Evolutionary conservation across 495 filamentous ascomycete genomes (phyloP), one percentile per base, ranked within the genome.

Genomic region (Penicillium ucsense): DNA sequence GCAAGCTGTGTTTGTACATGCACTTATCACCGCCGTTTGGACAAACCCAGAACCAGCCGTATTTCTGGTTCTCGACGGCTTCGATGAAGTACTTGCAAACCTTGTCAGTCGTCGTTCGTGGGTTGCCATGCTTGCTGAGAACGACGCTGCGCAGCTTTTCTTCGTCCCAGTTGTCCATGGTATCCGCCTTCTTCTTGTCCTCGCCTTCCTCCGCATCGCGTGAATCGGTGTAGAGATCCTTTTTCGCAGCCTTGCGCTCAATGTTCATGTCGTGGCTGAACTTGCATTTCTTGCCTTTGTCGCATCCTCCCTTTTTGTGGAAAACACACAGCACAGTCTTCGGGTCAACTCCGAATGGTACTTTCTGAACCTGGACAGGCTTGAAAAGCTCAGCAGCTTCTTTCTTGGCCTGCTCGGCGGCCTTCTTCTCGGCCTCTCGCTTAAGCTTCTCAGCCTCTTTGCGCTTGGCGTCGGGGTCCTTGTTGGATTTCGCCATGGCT

Each of bases 61-160:
- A 99, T 71, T 96, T 97, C 54, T 85, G 84, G 54, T 97, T 92
- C 70, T 99, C 92, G 45, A 99, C 90, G 3, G 92, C 92, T 49
- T 94, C 88, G 66, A 96, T 92, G 68, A 99, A 99, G 74, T 73
- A 94, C 70, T 97, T 99, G 85, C 92, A 99, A 48, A 97, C 90
- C 67, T 95, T 99, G 58, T 99, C 92, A 49, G 92, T 99, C 6
- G 88, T 89, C 37, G 91, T 95, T 57, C 84, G 79, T 45, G 92
- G 92, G 72, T 99, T 99, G 9, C 92, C 92, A 61, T 97, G 94
- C 72, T 97, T 99, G 59, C 85, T 91, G 59, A 90, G 54, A 33
- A 99, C 85, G 40, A 97, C 92, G 50, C 82, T 82, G 47, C 85
- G 81, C 48, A 99, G 70, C 68, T 96, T 96, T 68, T 89, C 92